Evolutionary conservation across 192 early-diverging fungal species (phyloP), one percentile per base, ranked within the genome.

Genomic region (Backusella circina): DNA sequence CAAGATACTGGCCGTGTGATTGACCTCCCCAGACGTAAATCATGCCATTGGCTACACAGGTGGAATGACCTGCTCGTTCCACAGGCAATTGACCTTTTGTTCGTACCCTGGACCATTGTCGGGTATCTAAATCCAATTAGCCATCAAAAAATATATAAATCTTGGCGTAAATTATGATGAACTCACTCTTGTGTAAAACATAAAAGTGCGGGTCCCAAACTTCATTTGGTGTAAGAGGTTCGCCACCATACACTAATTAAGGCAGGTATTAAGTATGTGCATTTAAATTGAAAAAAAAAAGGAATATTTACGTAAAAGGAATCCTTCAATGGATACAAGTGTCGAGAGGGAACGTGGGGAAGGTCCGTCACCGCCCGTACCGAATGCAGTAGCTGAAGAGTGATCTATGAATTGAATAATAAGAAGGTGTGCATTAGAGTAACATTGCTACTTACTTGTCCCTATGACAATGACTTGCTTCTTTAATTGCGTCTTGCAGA

Each of bases 21-120:
- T 81, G 79, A 36, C 87, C 87, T 51, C 87, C 85, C 44, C 79
- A 84, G 64, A 86, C 77, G 65, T 82, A 88, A 80, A 88, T 83
- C 36, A 72, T 71, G 3, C 80, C 83, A 15, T 79, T 84, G 15
- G 83, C 35, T 23, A 83, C 65, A 68, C 80, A 82, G 7, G 82
- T 76, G 5, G 85, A 75, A 74, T 88, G 87, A 26, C 85, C 84
- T 31, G 81, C 77, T 26, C 87, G 79, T 16, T 77, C 81, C 21
- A 71, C 57, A 28, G 85, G 85, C 0, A 79, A 64, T 0, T 77
- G 65, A 1, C 79, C 81, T 31, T 83, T 81, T 21, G 81, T 81
- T 30, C 33, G 72, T 18, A 82, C 74, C 26, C 75, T 79, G 33
- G 74, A 71, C 85, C 85, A 86, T 47, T 86, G 79, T 64, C 84